Conservation (phyloP, 176 grass and related monocot species). For the Paspalum notatum region DNA sequence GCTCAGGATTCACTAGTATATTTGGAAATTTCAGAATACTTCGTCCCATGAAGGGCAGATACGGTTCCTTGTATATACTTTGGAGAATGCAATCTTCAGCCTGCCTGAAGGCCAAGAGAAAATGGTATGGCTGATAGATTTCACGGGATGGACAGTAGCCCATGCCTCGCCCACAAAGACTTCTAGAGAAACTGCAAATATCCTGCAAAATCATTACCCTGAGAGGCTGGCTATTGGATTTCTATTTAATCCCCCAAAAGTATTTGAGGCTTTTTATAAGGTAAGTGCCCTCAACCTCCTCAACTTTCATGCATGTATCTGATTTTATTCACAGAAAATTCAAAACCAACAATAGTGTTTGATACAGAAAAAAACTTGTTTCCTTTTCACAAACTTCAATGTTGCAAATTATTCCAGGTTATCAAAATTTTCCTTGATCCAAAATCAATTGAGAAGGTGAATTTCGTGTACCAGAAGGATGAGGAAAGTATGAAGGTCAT, state of each 20-base stretch:
- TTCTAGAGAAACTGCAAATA: constrained; percentile 54
- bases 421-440: constrained; percentile 63
- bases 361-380: neutral
- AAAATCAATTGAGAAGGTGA: constrained; percentile 62
- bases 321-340: neutral
- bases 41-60: constrained; percentile 71
- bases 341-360: neutral
- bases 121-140: constrained; percentile 93
- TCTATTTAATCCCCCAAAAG: constrained; percentile 77
- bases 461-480: constrained; percentile 70
- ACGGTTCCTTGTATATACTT: constrained; percentile 66
- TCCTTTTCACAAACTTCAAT: neutral
- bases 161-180: constrained; percentile 72
- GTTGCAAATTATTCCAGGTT: constrained; percentile 45
- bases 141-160: constrained; percentile 83
- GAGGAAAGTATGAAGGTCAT: constrained; percentile 69
- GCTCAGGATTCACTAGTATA: constrained; percentile 8
- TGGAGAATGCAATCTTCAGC: constrained; percentile 85
- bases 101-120: constrained; percentile 80
- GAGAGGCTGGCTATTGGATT: constrained; percentile 76
- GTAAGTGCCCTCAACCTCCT: constrained; percentile 23
- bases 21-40: constrained; percentile 67
- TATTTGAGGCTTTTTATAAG: constrained; percentile 92
- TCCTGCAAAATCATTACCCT: constrained; percentile 91
- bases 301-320: neutral